phyloP scores from a whole-genome alignment of 176 grass and related monocot genomes.

The Puya raimondii region DNA sequence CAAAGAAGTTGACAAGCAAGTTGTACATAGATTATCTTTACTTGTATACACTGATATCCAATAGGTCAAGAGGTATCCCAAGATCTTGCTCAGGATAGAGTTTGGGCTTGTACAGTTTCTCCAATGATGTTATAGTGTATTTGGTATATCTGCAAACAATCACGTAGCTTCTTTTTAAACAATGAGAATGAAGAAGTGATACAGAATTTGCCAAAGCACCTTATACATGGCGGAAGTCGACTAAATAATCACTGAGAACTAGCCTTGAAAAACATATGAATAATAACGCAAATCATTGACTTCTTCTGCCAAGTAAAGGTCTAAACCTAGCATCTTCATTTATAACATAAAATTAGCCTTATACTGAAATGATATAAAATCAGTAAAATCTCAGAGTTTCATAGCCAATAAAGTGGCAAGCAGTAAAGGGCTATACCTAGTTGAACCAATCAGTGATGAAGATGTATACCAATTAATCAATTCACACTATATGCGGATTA shows the following conservation, averaged over 20 bases:
- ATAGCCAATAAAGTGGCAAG: no score
- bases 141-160: constrained; percentile 60
- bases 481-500: background rate
- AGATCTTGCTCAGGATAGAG: constrained; percentile 84
- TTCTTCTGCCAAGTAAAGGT: background rate
- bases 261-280: background rate
- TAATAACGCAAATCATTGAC: background rate
- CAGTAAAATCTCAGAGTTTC: no score
- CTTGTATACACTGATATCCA: constrained; percentile 94
- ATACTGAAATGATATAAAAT: no score
- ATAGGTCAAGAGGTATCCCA: constrained; percentile 93
- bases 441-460: background rate
- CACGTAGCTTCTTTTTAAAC: background rate
- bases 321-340: background rate
- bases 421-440: no score
- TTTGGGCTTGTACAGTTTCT: constrained; percentile 87
- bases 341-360: background rate
- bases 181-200: background rate
- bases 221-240: no score
- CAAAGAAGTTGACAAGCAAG: background rate
- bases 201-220: background rate
- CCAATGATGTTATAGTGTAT: constrained; percentile 90
- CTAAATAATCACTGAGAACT: background rate
- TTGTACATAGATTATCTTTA: constrained; percentile 23
- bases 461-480: background rate